Base-by-base conservation (phyloP, 805 yeast genomes). In the Candida ponderosae region DNA sequence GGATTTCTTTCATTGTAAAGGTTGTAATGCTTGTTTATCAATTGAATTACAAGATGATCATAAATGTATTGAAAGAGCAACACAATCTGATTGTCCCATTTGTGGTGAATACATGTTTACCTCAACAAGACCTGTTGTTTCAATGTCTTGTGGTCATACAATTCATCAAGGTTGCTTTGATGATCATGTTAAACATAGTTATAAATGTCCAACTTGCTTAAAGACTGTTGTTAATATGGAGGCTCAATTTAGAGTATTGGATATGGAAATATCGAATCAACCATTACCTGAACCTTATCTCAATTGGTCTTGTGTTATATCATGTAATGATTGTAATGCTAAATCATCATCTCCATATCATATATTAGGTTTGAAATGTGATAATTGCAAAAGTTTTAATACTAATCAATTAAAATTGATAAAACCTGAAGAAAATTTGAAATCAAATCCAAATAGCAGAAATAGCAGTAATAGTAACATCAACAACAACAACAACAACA, bases 61-160 rank as follows among this genome's bases (percentile, higher is more conserved):
- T 62, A 74, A 72, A 44, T 90, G 97, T 60, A 79, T 88, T 35
- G 87, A 83, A 50, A 78, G 87, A 47, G 78, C 95, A 6, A 88
- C 96, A 0, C 93, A 83, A 56, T 82, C 95, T 33, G 79, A 88
- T 54, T 89, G 97, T 57, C 95, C 96, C 2, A 86, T 89, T 28
- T 89, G 97, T 60, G 85, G 83, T 40, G 97, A 88, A 49, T 88
- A 79, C 57, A 75, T 89, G 75, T 89, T 89, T 56, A 82, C 87
- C 14, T 80, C 93, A 4, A 76, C 82, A 6, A 71, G 68, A 53
- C 80, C 87, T 10, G 95, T 88, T 31, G 95, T 87, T 17, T 88
- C 89, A 56, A 87, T 89, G 96, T 66, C 72, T 34, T 89, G 97
- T 61, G 96, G 97, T 2, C 97, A 89, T 60, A 85, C 95, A 29